Conservation (phyloP, 2,329 filamentous ascomycete genomes). For the Pseudogymnoascus sp. region DNA sequence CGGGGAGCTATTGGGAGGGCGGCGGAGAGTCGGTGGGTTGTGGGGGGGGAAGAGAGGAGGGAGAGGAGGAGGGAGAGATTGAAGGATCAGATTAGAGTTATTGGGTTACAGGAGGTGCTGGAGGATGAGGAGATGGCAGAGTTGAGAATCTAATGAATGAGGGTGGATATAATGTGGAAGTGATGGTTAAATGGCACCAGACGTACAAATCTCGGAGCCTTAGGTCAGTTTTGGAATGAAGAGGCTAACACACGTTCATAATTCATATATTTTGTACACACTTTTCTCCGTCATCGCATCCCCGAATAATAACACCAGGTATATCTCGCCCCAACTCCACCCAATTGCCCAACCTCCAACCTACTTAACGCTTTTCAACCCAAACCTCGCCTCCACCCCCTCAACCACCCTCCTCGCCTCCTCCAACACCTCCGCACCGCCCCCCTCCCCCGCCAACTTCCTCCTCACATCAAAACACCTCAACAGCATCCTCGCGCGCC, state of each 20-base stretch:
- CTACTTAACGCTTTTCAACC: not conserved
- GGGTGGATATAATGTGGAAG: not conserved
- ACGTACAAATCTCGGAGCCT: not conserved
- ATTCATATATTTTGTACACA: not conserved
- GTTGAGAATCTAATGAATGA: not conserved
- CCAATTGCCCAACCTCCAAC: not conserved
- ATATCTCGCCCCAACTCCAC: not conserved
- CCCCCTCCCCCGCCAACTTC: not conserved
- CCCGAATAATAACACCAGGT: not conserved
- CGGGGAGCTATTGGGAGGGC: not conserved
- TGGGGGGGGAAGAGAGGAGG: not conserved
- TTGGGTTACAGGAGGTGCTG: not conserved
- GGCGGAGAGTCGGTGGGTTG: not conserved
- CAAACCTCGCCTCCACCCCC: not conserved
- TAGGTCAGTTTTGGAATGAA: not conserved
- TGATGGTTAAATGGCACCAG: not conserved
- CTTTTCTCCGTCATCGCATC: not conserved
- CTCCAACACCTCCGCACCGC: not conserved
- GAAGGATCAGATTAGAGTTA: not conserved
- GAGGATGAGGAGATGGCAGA: not conserved
- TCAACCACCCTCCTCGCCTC: not conserved
- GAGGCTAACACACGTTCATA: not conserved
- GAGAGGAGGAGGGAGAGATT: not conserved
- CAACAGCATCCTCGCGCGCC: constrained; percentile 1
- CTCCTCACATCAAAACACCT: not conserved